phyloP scores from a whole-genome alignment of 2,329 filamentous ascomycete species.

The Ambrosiella beaveri region DNA sequence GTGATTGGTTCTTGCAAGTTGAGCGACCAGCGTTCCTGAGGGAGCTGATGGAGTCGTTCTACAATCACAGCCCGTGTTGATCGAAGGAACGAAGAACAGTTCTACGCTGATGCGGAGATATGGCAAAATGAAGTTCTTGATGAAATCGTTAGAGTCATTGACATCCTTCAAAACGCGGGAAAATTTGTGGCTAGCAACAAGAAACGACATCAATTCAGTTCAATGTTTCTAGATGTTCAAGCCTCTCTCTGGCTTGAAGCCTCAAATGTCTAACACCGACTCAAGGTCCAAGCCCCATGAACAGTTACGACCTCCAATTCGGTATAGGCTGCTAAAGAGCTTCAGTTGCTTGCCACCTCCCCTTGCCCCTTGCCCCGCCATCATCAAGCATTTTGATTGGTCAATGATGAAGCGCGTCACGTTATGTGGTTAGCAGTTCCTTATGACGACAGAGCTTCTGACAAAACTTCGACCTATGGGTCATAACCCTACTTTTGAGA shows the following conservation, averaged over 20 bases:
- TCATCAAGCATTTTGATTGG: background rate
- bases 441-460: background rate
- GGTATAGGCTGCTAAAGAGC: background rate
- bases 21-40: background rate
- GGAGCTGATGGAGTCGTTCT: background rate
- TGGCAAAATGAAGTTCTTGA: too few species aligned
- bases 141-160: background rate
- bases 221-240: background rate
- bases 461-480: background rate
- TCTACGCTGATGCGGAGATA: too few species aligned
- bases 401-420: background rate
- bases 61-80: background rate
- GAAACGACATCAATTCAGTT: background rate
- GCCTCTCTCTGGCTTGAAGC: background rate
- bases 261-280: background rate
- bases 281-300: background rate
- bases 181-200: background rate
- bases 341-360: background rate
- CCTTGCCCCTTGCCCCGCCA: background rate
- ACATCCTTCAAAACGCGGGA: background rate
- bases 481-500: background rate
- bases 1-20: background rate
- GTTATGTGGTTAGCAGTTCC: background rate
- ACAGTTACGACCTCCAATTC: background rate
- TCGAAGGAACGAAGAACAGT: background rate